These are phyloP conservation scores for Waitea zeae DNA, from an alignment of 1,284 basidiomycete species.

Conservation along the genomic window DNA sequence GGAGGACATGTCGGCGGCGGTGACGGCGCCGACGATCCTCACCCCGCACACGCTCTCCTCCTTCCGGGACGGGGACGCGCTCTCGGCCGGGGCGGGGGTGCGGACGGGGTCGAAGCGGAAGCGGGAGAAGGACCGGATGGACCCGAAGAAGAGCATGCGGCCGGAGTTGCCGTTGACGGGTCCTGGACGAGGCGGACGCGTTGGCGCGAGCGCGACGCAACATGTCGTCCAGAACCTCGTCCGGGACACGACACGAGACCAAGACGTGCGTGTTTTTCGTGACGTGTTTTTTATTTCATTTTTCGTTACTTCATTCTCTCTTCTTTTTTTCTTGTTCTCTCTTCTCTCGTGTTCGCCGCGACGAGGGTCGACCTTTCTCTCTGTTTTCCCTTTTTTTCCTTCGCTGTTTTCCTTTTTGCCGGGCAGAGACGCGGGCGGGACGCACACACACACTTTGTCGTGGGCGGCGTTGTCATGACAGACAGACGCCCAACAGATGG, in stretches of 20 bases:
- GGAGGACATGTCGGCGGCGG: slow-evolving; percentile 72
- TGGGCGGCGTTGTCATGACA: neutral
- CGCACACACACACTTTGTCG: neutral
- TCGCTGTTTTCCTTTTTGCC: neutral
- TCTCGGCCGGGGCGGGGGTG: too few species aligned
- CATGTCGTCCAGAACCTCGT: slow-evolving; percentile 90
- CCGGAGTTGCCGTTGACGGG: slow-evolving; percentile 87
- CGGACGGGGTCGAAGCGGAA: slow-evolving; percentile 65
- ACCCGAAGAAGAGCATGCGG: slow-evolving; percentile 79
- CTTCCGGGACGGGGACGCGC: slow-evolving; percentile 69
- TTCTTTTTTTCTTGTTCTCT: slow-evolving; percentile 6
- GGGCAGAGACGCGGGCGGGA: neutral
- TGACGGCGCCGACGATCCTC: slow-evolving; percentile 70
- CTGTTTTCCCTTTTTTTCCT: too few species aligned
- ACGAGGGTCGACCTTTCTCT: too few species aligned
- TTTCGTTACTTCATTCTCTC: slow-evolving; percentile 3
- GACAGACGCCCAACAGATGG: too few species aligned
- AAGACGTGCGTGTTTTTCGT: slow-evolving; percentile 65
- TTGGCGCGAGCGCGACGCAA: slow-evolving; percentile 90
- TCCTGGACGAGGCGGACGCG: slow-evolving; percentile 81
- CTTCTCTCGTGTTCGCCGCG: slow-evolving; percentile 3
- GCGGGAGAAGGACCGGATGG: slow-evolving; percentile 75
- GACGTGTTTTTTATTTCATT: too few species aligned
- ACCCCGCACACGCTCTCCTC: slow-evolving; percentile 82
- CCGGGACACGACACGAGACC: slow-evolving; percentile 72